A percentile compares a stretch with the other conserved stretches of the same genome.
phyloP scores from a whole-genome alignment of 129 eudicot genomes.

The Escallonia rubra region DNA sequence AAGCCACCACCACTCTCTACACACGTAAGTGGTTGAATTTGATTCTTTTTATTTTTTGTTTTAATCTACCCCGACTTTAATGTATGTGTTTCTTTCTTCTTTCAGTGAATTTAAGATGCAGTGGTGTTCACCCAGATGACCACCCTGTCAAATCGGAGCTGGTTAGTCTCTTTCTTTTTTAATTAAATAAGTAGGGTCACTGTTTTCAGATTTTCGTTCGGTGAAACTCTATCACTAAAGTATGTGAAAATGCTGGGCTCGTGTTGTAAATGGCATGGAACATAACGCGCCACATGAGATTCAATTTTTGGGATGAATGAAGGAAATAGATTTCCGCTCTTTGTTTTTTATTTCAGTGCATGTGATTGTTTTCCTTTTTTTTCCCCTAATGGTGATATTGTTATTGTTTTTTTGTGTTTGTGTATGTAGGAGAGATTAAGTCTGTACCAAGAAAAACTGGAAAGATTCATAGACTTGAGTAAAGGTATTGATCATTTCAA shows the following conservation, averaged over 20 bases:
- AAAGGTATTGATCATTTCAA: conserved; percentile 48
- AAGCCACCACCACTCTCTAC: conserved; percentile 64
- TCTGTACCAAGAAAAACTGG: conserved; percentile 78
- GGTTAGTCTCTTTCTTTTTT: conserved; percentile 28
- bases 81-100: not conserved
- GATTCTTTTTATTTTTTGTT: not conserved
- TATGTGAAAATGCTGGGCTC: not conserved
- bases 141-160: conserved; percentile 83
- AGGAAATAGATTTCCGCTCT: too few species aligned
- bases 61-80: not conserved
- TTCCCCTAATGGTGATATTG: conserved; percentile 1
- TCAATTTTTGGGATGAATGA: too few species aligned
- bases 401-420: conserved; percentile 6
- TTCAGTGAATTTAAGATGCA: conserved; percentile 83
- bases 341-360: not conserved
- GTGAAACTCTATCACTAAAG: not conserved
- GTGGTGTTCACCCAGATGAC: conserved; percentile 76
- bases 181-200: too few species aligned
- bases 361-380: conserved; percentile 1
- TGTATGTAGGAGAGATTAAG: conserved; percentile 68
- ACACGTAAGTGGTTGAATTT: conserved; percentile 27
- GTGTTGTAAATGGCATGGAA: not conserved
- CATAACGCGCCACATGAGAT: too few species aligned
- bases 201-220: too few species aligned
- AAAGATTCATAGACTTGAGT: conserved; percentile 52